A percentile compares a stretch with the other conserved stretches of the same genome.
These are phyloP conservation scores for Malassezia arunalokei DNA, from an alignment of 1,284 basidiomycete genomes.

Conservation along the genomic window DNA sequence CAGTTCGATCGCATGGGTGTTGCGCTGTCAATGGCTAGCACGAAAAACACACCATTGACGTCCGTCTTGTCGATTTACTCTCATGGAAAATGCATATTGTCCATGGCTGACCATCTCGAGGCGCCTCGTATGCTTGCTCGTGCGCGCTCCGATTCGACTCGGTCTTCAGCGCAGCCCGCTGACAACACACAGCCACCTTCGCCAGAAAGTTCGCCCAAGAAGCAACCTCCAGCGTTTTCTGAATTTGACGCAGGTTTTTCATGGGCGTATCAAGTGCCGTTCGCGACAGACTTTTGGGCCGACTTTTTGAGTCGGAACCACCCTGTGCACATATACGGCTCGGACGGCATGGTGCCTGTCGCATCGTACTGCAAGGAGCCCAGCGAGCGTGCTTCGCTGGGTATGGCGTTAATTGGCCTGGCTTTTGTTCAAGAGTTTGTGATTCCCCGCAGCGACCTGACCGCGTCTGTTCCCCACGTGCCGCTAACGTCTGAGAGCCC, in stretches of 20 bases:
- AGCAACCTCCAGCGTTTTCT: neutral
- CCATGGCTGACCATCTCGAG: constrained; percentile 40
- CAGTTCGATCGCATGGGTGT: constrained; percentile 38
- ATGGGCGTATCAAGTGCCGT: constrained; percentile 43
- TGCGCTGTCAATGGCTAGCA: constrained; percentile 38
- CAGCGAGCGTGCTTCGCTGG: constrained; percentile 41
- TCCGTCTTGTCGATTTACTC: constrained; percentile 47
- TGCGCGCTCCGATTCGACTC: constrained; percentile 18
- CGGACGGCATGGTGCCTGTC: constrained; percentile 16
- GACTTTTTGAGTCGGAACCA: constrained; percentile 44
- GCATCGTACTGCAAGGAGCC: constrained; percentile 43
- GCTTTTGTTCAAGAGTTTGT: constrained; percentile 47
- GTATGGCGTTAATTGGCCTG: constrained; percentile 41
- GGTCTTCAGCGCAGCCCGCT: neutral
- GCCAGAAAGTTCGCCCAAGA: neutral
- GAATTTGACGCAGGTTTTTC: constrained; percentile 18
- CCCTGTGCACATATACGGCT: constrained; percentile 32
- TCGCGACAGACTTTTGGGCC: constrained; percentile 46
- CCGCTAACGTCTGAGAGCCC: constrained; percentile 22
- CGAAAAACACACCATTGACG: constrained; percentile 28
- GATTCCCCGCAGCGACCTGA: constrained; percentile 26
- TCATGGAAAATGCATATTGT: constrained; percentile 42
- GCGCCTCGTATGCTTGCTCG: constrained; percentile 33
- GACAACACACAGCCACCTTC: neutral
- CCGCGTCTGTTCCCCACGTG: neutral